A percentile compares a stretch with the other conserved stretches of the same genome.
Evolutionary conservation across 495 filamentous ascomycete genomes (phyloP).

Genomic region (Xylaria curta): DNA sequence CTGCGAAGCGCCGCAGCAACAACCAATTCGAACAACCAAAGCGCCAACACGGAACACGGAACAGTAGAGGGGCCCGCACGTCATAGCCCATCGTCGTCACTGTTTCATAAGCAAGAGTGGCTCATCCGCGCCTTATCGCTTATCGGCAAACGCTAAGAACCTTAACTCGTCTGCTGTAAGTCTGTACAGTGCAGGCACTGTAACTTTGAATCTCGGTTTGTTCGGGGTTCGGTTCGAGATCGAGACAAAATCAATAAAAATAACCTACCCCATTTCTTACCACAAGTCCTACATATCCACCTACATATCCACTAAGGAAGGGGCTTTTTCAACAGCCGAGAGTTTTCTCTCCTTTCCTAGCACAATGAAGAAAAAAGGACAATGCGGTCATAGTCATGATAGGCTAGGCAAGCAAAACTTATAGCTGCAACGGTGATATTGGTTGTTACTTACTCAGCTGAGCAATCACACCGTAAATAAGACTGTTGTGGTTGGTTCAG

Average conservation of each 20-base stretch:
- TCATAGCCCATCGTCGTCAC: slow-evolving; percentile 22
- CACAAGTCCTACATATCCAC: too few species aligned
- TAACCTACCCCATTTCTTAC: too few species aligned
- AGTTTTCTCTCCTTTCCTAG: neutral
- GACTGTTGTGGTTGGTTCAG: neutral
- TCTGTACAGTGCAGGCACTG: neutral
- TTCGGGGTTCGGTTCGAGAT: too few species aligned
- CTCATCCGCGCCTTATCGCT: slow-evolving; percentile 19
- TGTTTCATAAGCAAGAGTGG: slow-evolving; percentile 20
- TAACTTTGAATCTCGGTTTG: neutral
- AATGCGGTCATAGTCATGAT: neutral
- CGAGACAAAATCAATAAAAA: too few species aligned
- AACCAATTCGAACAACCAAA: neutral
- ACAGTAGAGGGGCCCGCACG: neutral
- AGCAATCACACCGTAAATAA: neutral
- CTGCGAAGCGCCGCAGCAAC: neutral
- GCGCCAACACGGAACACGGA: neutral
- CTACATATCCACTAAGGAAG: neutral
- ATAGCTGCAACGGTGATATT: neutral
- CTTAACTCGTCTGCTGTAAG: neutral
- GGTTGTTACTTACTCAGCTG: neutral
- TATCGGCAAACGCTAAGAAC: slow-evolving; percentile 3
- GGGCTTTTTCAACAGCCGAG: neutral
- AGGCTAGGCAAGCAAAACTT: neutral
- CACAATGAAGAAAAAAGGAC: too few species aligned